Evolutionary conservation across 129 eudicot genomes (phyloP).

Genomic region (Flaveria sonorensis): DNA sequence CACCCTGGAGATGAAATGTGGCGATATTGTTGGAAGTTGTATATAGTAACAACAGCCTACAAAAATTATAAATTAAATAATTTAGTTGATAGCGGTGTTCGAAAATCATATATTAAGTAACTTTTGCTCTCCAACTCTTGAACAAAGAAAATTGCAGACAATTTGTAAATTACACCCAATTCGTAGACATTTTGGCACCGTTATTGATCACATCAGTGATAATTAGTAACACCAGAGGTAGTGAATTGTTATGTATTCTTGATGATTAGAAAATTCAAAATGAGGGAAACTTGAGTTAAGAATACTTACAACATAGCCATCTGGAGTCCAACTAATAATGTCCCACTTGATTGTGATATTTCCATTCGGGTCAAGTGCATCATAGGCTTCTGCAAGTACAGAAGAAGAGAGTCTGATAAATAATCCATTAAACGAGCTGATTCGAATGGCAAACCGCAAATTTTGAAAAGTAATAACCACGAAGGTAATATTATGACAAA

Average conservation of each 20-base stretch:
- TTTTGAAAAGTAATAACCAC: background rate
- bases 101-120: background rate
- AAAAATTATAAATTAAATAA: background rate
- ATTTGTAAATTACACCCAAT: background rate
- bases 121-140: background rate
- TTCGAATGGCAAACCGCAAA: background rate
- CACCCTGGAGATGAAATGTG: conserved; percentile 94
- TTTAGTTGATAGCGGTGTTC: background rate
- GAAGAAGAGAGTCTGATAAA: background rate
- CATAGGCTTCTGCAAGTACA: conserved; percentile 75
- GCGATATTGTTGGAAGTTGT: conserved; percentile 90
- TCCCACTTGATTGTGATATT: conserved; percentile 96
- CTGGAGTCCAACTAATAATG: conserved; percentile 84
- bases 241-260: background rate
- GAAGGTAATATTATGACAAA: background rate
- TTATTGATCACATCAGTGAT: background rate
- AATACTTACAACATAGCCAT: conserved; percentile 90
- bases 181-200: background rate
- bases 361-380: conserved; percentile 90
- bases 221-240: background rate
- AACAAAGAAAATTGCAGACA: no score
- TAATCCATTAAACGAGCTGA: background rate
- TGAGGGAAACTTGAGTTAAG: background rate
- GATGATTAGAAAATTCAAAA: background rate
- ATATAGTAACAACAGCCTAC: conserved; percentile 90